Evolutionary conservation across 768 basidiomycete genomes (phyloP).

Genomic region (Amanita subjunquillea): DNA sequence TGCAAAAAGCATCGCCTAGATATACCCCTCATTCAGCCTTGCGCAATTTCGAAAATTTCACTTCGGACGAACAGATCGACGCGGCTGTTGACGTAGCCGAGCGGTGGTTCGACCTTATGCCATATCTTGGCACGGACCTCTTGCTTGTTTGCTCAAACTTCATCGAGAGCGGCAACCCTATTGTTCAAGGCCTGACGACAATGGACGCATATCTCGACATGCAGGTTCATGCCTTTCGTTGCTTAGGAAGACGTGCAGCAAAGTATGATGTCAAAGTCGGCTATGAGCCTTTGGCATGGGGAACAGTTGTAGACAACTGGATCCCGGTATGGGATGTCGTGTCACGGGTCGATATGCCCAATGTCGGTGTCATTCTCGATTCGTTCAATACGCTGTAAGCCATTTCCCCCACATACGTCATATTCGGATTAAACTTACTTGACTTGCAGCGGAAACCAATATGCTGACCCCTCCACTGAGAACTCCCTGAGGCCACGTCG

Average conservation of each 20-base stretch:
- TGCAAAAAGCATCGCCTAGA: slow-evolving; percentile 13
- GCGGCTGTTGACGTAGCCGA: slow-evolving; percentile 18
- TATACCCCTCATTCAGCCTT: slow-evolving; percentile 25
- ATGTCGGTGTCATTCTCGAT: slow-evolving; percentile 27
- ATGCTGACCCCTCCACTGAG: slow-evolving; percentile 22
- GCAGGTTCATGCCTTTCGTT: slow-evolving; percentile 15
- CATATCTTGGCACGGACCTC: slow-evolving; percentile 18
- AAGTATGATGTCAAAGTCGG: slow-evolving; percentile 18
- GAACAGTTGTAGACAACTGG: slow-evolving; percentile 23
- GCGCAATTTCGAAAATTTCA: slow-evolving; percentile 25
- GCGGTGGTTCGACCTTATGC: slow-evolving; percentile 20
- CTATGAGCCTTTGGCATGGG: slow-evolving; percentile 25
- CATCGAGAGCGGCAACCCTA: slow-evolving; percentile 13
- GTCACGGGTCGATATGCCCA: slow-evolving; percentile 18
- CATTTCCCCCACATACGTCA: not conserved
- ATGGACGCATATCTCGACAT: slow-evolving; percentile 17
- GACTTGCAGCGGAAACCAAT: slow-evolving; percentile 21
- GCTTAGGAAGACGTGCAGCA: slow-evolving; percentile 21
- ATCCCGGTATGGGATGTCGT: slow-evolving; percentile 27
- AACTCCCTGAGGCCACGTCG: slow-evolving; percentile 13
- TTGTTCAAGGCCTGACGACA: slow-evolving; percentile 8
- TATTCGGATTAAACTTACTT: not conserved
- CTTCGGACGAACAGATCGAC: slow-evolving; percentile 14
- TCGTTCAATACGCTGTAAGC: slow-evolving; percentile 23
- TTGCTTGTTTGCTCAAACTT: slow-evolving; percentile 26